Evolutionary conservation across 495 filamentous ascomycete species (phyloP), one percentile per base, ranked within the genome.

Genomic region (Aspergillus bridgeri): DNA sequence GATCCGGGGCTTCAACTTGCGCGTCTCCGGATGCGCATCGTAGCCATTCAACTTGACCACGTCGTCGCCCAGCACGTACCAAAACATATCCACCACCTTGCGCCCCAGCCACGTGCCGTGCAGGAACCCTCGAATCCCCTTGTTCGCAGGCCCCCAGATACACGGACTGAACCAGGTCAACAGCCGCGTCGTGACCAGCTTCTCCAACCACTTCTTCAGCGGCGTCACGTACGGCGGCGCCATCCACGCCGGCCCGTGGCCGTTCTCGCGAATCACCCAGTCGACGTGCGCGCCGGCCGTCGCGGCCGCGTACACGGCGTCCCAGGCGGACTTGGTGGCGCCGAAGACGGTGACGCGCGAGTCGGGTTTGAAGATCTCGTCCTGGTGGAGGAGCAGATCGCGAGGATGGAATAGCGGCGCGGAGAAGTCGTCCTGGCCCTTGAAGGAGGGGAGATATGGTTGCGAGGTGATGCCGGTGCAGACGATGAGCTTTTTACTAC

Each of bases 211-310:
- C n/a, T 68, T 73, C 60, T 81, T 82, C 43, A 85, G 57, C 4
- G 84, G 83, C 3, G 81, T 83, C n/a, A 88, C 76, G 46, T 81
- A 79, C 6, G 86, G 70, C 2, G 86, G 86, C 3, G 82, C 74
- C 81, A 93, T 90, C 82, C 86, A 92, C 9, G 63, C 64, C 0
- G 88, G 86, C 0, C 90, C 91, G 66, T 89, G 84, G 3, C 91
- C 91, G 6, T 80, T 87, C 38, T 84, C 82, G 56, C 92, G 81
- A 58, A 96, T 91, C 24, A 96, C 75, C 89, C 85, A 90, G 59
- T 90, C 79, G 3, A 96, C 87, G 27, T 83, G 72, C 49, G 87
- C 75, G 2, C 88, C 89, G 1, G 79, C 74, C 0, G 80, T 77
- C 2, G 83, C 87, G 63, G 84, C 88, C 3, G 80, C 76, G 61